Evolutionary conservation across 257 asterid genomes (phyloP), one percentile per base, ranked within the genome.

Genomic region (Gentiana straminea): DNA sequence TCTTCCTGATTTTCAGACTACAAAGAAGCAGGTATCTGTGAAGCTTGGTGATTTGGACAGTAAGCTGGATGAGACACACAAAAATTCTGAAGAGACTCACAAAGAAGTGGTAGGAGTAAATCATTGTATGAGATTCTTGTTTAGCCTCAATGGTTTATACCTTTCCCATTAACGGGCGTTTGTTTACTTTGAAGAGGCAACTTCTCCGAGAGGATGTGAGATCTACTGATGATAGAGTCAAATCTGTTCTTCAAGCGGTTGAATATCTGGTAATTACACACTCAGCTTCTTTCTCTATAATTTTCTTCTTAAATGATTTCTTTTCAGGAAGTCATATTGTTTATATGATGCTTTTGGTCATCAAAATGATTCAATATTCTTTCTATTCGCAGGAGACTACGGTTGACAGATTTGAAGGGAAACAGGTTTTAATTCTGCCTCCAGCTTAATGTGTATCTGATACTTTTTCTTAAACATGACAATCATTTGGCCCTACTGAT

Each of bases 361-460:
- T 70, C 62, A 65, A 32, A 60, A 51, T 55, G 46, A 65, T 63
- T 58, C 44, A 37, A 57, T 47, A 33, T 32, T 44, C 45, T 71
- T 69, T 35, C 35, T 37, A 70, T 59, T 63, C 47, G 45, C 93
- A 91, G 98, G 89, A 86, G 81, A 81, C 77, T 49, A 85, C 77
- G 79, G 75, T 92, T 67, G 77, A 68, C 73, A 85, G 83, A 59
- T 77, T 85, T 64, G 99, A 83, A 77, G 94, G 77, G 64, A 81
- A 71, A 69, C 98, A 87, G 97, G 98, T 92, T 65, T 49, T 60
- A 39, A 52, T 62, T 57, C 34, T 64, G 37, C 32, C 39, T 38
- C 35, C 58, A 47, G 36, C 51, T 38, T 13, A 33, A 49, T 33
- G 50, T 12, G 46, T 52, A 53, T 62, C 52, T 41, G 15, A 35